Evolutionary conservation across 352 stramenopile species (phyloP), one percentile per base, ranked within the genome.

Genomic region (Thalassiosira hispida): DNA sequence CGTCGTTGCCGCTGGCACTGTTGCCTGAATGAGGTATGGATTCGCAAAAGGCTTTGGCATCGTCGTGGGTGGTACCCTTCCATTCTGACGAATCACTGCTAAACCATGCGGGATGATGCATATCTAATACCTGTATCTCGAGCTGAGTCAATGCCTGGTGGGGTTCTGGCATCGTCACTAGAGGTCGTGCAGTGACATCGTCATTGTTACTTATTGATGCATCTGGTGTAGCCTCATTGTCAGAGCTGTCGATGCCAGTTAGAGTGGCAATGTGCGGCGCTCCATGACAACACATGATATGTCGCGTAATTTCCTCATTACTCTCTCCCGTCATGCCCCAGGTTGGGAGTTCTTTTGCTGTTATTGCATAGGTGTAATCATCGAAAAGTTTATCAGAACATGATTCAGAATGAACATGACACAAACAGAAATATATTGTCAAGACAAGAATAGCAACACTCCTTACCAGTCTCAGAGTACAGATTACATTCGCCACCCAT

Each of bases 11-110:
- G 44, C 1, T 11, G 35, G 8, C 16, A 52, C 8, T n/a, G 20
- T 52, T 52, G 44, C 1, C 23, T 59, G 8, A 22, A 59, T 33
- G 51, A 3, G 51, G 40, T 57, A 72, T 64, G 5, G 46, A 67
- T 66, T 66, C 56, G 44, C 73, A 81, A 42, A 81, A 81, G 31
- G 35, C n/a, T 38, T 51, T 60, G 0, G 73, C 73, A 35, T 73
- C 57, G 9, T 65, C 27, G 33, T 81, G 68, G 11, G 64, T 77
- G 8, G 52, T 61, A 0, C 73, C 73, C 6, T 7, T 49, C 73
- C 73, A 81, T 42, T 59, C 73, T 4, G 40, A 49, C 25, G 53
- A 25, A 49, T 52, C 57, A 20, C 44, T 29, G 38, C 23, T 46
- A 25, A 71, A 71, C 69, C 69, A 77, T 18, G 23, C 29, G 12